These are phyloP conservation scores for Clonostachys rhizophaga DNA, from an alignment of 2,329 filamentous ascomycete species.

Conservation along the genomic window DNA sequence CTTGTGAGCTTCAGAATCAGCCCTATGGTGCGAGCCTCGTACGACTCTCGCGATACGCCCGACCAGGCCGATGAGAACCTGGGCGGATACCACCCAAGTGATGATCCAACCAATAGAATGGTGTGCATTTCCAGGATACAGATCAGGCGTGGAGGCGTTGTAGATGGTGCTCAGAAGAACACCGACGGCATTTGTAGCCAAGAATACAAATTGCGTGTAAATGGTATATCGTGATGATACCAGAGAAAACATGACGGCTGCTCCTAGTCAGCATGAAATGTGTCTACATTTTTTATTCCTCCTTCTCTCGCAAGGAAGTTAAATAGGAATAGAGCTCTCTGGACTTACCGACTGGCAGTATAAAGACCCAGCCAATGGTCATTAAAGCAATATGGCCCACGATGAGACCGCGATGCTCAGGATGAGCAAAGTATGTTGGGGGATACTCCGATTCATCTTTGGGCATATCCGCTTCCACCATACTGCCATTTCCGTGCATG, in stretches of 20 bases:
- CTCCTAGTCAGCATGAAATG: background rate
- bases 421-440: slow-evolving; percentile 55
- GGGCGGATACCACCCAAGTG: slow-evolving; percentile 66
- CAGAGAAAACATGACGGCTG: slow-evolving; percentile 83
- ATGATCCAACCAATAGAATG: slow-evolving; percentile 83
- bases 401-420: slow-evolving; percentile 50
- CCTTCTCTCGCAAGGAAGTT: background rate
- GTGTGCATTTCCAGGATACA: slow-evolving; percentile 86
- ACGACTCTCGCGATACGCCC: slow-evolving; percentile 47
- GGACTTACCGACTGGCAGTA: slow-evolving; percentile 66
- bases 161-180: slow-evolving; percentile 66
- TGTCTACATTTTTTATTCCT: background rate
- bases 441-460: slow-evolving; percentile 23
- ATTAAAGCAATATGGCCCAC: slow-evolving; percentile 68
- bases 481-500: background rate
- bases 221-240: slow-evolving; percentile 73
- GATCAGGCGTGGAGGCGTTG: slow-evolving; percentile 74
- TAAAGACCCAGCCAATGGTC: slow-evolving; percentile 66
- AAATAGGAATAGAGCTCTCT: background rate
- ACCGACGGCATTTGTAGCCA: slow-evolving; percentile 58
- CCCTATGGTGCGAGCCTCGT: background rate
- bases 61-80: slow-evolving; percentile 64
- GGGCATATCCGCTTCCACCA: slow-evolving; percentile 4
- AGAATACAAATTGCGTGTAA: slow-evolving; percentile 62
- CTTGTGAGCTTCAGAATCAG: background rate